Percentiles rank a stretch among this genome's conserved stretches.
phyloP scores from a whole-genome alignment of 805 yeast genomes.

The Candida pseudofarinosa region DNA sequence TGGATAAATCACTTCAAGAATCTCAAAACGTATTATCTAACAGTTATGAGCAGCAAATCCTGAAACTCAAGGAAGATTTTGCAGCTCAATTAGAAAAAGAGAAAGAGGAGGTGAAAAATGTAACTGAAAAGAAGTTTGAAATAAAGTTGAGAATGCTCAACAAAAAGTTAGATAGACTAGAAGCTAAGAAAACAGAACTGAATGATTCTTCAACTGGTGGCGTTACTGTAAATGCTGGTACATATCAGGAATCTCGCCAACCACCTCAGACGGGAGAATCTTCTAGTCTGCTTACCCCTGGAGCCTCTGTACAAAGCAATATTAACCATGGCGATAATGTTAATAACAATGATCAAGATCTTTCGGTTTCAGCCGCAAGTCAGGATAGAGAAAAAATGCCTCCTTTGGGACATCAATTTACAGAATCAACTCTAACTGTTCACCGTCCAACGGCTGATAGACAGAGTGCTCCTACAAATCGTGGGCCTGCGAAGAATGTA shows the following conservation, averaged over 20 bases:
- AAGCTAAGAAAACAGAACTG: conserved; percentile 24
- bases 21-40: conserved; percentile 5
- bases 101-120: conserved; percentile 41
- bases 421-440: conserved; percentile 29
- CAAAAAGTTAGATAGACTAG: conserved; percentile 50
- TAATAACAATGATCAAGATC: not conserved
- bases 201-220: not conserved
- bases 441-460: conserved; percentile 23
- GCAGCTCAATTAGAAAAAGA: conserved; percentile 16
- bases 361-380: not conserved
- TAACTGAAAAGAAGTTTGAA: conserved; percentile 54
- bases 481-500: not conserved
- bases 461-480: conserved; percentile 5
- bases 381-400: not conserved
- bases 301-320: not conserved
- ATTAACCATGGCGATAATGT: not conserved
- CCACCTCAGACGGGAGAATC: not conserved
- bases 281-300: not conserved
- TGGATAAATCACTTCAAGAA: conserved; percentile 5
- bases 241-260: not conserved
- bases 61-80: conserved; percentile 18
- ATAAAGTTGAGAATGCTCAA: conserved; percentile 54
- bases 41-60: conserved; percentile 17
- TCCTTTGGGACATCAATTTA: conserved; percentile 18
- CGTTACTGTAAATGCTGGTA: not conserved